Evolutionary conservation across 2,329 filamentous ascomycete species (phyloP), one percentile per base, ranked within the genome.

Genomic region (Fusarium verticillioides): DNA sequence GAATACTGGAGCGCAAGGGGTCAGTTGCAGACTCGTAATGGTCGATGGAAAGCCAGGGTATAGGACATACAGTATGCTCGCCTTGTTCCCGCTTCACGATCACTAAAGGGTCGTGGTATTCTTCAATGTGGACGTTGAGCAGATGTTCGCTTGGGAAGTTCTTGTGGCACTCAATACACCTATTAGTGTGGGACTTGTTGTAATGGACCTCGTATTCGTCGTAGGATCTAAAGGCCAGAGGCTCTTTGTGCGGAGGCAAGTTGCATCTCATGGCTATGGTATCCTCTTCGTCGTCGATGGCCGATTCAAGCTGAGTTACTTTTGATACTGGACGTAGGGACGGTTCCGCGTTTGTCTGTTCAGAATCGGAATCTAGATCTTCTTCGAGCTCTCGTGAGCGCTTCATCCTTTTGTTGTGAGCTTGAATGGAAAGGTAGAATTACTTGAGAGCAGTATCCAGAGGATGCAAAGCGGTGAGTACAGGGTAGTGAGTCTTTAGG

Each of bases 131-230:
- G 50, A 98, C 83, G 63, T 88, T 86, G 57, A 99, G 86, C 61
- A 96, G 91, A 80, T 95, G 92, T 40, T 91, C 88, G 2, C 94
- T 95, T 3, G 96, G 96, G 71, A 98, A 94, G 80, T 98, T 98
- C 80, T 90, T 94, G 62, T 88, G 87, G 81, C 96, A 99, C 78
- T 95, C 92, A 15, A 91, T 85, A 80, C 96, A 99, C 47, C 96
- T 90, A 81, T 98, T 95, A 68, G 90, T 89, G 81, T 98, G 96
- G 28, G 88, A 86, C 79, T 94, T 91, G 74, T 86, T 87, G 83
- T 98, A 98, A 81, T 99, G 96, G 13, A 92, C 84, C 80, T 98
- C 95, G 82, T 97, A 98, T 21, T 95, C 93, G 66, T 91, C 88
- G 79, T 94, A 95, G 0, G 91, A 91, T 30, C 85, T 80, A 82